A percentile compares a stretch with the other conserved stretches of the same genome.
Conservation (phyloP, 2,329 filamentous ascomycete genomes). For the Colletotrichum cordylinicola region DNA sequence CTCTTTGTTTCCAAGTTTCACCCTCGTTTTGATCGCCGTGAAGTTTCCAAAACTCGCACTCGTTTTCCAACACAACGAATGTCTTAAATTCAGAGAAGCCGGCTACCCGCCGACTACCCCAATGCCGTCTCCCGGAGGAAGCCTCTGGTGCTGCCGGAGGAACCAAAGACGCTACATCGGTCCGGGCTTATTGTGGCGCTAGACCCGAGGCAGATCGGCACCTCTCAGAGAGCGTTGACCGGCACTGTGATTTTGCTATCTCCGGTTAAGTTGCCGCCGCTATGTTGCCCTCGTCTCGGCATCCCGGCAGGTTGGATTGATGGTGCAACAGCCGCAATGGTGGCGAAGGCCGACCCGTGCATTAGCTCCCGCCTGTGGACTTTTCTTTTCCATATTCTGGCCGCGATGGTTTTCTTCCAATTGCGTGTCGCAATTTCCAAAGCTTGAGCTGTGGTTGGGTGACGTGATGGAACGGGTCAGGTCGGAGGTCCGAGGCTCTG, state of each 20-base stretch:
- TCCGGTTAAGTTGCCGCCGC: not conserved
- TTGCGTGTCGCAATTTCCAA: not conserved
- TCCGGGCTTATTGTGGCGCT: not conserved
- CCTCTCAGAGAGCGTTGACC: not conserved
- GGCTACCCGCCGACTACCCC: not conserved
- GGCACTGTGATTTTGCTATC: not conserved
- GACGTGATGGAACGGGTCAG: not conserved
- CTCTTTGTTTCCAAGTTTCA: not conserved
- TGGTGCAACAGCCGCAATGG: not conserved
- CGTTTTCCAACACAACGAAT: not conserved
- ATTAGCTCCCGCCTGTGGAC: constrained; percentile 6
- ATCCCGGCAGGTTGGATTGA: not conserved
- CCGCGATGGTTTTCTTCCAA: not conserved
- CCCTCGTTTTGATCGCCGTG: not conserved
- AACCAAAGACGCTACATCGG: not conserved
- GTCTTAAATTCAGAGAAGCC: not conserved
- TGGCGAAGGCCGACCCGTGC: constrained; percentile 14
- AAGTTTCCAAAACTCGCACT: not conserved
- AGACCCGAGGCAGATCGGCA: not conserved
- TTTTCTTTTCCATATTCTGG: not conserved
- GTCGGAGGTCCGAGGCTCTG: not conserved
- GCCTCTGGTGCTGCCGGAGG: not conserved
- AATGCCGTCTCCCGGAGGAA: not conserved
- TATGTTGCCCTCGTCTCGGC: not conserved
- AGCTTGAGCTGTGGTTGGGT: not conserved